These are phyloP conservation scores for Suillus hirtellus DNA, from an alignment of 768 basidiomycete genomes.

Conservation along the genomic window DNA sequence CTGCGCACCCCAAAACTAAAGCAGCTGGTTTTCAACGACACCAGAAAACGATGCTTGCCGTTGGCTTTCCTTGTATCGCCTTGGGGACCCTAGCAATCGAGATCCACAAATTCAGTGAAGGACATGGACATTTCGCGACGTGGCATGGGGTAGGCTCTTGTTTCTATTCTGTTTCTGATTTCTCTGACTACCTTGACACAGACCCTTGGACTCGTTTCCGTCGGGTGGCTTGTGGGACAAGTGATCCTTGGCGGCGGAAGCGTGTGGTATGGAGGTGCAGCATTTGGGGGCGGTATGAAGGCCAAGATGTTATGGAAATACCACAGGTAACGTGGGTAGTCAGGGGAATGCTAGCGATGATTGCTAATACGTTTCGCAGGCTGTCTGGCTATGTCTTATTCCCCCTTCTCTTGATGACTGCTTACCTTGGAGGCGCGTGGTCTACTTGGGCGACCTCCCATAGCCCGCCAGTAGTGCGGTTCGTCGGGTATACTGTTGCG, in stretches of 20 bases:
- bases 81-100: conserved; percentile 63
- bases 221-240: conserved; percentile 64
- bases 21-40: conserved; percentile 69
- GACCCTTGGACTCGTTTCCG: conserved; percentile 64
- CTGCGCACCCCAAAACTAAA: conserved; percentile 64
- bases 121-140: conserved; percentile 58
- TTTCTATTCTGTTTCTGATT: neutral
- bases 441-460: conserved; percentile 56
- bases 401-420: conserved; percentile 57
- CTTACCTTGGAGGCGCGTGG: conserved; percentile 70
- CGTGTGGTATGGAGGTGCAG: conserved; percentile 71
- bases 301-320: conserved; percentile 84
- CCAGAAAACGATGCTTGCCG: conserved; percentile 56
- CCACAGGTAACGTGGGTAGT: conserved; percentile 54
- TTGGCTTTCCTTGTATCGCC: conserved; percentile 58
- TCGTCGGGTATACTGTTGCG: conserved; percentile 56
- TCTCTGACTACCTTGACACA: conserved; percentile 25
- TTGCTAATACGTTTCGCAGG: conserved; percentile 34
- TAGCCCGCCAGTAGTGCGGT: conserved; percentile 38
- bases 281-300: conserved; percentile 69
- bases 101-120: conserved; percentile 57
- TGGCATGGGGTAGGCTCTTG: conserved; percentile 67
- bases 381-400: conserved; percentile 75
- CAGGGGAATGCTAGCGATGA: neutral
- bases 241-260: conserved; percentile 67